A percentile compares a stretch with the other conserved stretches of the same genome.
Conservation (phyloP, 495 filamentous ascomycete genomes). For the Talaromyces thailandensis region DNA sequence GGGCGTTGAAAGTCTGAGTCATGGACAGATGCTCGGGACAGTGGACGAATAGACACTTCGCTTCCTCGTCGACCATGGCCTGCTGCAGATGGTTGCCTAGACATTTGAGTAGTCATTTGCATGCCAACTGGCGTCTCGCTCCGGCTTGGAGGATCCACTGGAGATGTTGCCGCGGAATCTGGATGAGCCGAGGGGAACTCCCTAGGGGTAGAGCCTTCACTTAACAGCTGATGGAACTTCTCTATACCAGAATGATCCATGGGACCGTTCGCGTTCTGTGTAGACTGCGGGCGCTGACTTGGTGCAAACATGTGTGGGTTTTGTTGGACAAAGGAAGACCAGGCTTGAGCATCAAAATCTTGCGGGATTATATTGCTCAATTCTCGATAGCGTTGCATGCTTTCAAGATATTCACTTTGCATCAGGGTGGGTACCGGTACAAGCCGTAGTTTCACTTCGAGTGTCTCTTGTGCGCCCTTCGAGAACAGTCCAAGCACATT, state of each 20-base stretch:
- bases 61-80: constrained; percentile 14
- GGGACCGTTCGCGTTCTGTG: constrained; percentile 24
- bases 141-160: constrained; percentile 22
- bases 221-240: constrained; percentile 40
- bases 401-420: constrained; percentile 60
- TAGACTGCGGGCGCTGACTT: constrained; percentile 19
- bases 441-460: constrained; percentile 89
- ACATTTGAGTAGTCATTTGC: constrained; percentile 15
- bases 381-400: constrained; percentile 52
- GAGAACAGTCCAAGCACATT: constrained; percentile 77
- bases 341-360: constrained; percentile 60
- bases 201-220: constrained; percentile 34
- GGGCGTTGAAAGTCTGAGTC: constrained; percentile 27
- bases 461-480: constrained; percentile 74
- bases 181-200: constrained; percentile 22
- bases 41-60: constrained; percentile 32
- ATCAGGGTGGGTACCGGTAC: constrained; percentile 69
- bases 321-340: constrained; percentile 55
- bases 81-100: constrained; percentile 10
- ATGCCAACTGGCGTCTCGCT: constrained; percentile 27
- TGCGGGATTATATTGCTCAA: constrained; percentile 50
- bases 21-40: constrained; percentile 39
- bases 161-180: constrained; percentile 31
- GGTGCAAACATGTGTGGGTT: constrained; percentile 41
- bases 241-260: constrained; percentile 48